phyloP scores from a whole-genome alignment of 495 filamentous ascomycete species.

The Mycothermus thermophilus region DNA sequence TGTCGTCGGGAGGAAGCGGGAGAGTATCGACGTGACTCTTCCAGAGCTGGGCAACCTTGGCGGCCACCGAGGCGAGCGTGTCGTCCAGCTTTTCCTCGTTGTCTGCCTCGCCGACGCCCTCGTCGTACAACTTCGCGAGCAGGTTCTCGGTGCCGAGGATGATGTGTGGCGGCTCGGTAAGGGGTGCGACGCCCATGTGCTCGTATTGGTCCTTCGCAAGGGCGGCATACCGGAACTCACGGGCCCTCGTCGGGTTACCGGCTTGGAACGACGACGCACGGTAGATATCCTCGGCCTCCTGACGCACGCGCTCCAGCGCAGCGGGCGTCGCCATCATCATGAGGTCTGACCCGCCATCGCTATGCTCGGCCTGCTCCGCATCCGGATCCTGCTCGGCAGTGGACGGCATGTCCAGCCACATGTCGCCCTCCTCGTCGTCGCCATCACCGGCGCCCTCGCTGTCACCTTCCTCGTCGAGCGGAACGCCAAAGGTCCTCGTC shows the following conservation, averaged over 20 bases:
- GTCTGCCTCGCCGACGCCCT: constrained; percentile 38
- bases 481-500: constrained; percentile 22
- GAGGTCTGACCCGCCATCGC: constrained; percentile 28
- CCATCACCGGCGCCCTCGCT: constrained; percentile 18
- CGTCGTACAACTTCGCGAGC: constrained; percentile 40
- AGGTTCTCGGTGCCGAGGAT: constrained; percentile 42
- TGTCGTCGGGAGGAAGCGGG: constrained; percentile 35
- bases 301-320: constrained; percentile 31
- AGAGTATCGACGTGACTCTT: constrained; percentile 32
- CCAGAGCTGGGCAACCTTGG: constrained; percentile 47
- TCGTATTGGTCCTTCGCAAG: constrained; percentile 39
- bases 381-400: not conserved
- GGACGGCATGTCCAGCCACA: constrained; percentile 22
- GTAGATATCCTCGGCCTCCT: constrained; percentile 33
- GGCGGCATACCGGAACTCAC: constrained; percentile 28
- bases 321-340: constrained; percentile 33
- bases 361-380: not conserved
- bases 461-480: constrained; percentile 18
- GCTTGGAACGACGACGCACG: constrained; percentile 29
- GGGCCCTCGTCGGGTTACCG: constrained; percentile 16
- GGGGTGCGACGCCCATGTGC: constrained; percentile 28
- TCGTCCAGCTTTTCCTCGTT: constrained; percentile 41
- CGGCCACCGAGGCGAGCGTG: constrained; percentile 40
- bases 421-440: constrained; percentile 16
- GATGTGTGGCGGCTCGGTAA: constrained; percentile 39